Base-by-base conservation (phyloP, 257 asterid species). In the Solanum commersonii region DNA sequence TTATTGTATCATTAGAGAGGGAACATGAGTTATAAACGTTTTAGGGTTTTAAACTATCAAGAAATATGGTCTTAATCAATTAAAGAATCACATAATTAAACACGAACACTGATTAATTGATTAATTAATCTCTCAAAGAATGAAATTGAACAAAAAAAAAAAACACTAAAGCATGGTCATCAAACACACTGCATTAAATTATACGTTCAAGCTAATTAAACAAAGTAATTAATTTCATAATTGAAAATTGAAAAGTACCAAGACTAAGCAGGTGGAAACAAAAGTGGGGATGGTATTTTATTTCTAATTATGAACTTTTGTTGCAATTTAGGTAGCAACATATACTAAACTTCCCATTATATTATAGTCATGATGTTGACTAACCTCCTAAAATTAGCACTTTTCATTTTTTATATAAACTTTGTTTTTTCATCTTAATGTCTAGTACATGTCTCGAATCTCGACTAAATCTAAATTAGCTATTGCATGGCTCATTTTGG, bases 311-410 rank as follows among this genome's bases (percentile, higher is more conserved):
- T 82, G 86, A 78, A 29, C 84, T 34, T 72, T 86, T 86, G 88
- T 88, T 89, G 88, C 89, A 88, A 78, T 84, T 87, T 87, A 88
- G 91, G 93, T 86, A n/a, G 88, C 91, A 91, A 88, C 76, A 87
- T 49, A 25, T 42, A 87, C 40, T 88, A 71, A 83, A 72, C 40
- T 13, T 34, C 84, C 38, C 76, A 35, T 25, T 20, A 42, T 52
- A 59, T 49, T 46, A 72, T 83, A 52, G 25, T 78, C 22, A 3
- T 86, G 93, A 89, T 84, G 91, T 91, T 88, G 92, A 91, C 91
- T 89, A 60, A 71, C 46, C 89, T 88, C 85, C 74, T 76, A 72
- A 44, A 88, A 22, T 40, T 46, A 46, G 18, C 20, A 52, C 68
- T 81, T 46, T n/a, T 5, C n/a, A 8, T 49, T 44, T 8, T 29